These are phyloP conservation scores for Tephrocybe sp. DNA, from an alignment of 768 basidiomycete genomes.

Conservation along the genomic window DNA sequence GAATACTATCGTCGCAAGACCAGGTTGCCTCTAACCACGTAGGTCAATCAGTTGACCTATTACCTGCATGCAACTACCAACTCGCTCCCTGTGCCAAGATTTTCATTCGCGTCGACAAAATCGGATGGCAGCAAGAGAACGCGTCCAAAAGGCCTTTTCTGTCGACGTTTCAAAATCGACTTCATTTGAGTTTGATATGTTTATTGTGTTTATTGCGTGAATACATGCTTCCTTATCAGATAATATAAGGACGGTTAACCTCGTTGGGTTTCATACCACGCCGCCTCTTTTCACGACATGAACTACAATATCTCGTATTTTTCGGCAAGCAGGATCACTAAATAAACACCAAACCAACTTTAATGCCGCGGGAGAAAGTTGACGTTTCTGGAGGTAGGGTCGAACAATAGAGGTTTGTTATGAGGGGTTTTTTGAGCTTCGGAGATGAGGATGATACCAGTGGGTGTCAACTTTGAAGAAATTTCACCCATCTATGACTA, in stretches of 20 bases:
- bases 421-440: no score
- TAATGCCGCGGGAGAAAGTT: no score
- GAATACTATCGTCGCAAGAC: conserved; percentile 38
- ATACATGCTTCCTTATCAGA: conserved; percentile 29
- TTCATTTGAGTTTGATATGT: conserved; percentile 26
- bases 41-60: conserved; percentile 43
- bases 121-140: conserved; percentile 28
- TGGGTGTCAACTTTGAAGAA: no score
- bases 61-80: conserved; percentile 51
- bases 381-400: no score
- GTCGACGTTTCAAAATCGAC: conserved; percentile 29
- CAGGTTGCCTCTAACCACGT: background rate
- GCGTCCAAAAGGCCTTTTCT: conserved; percentile 48
- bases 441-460: no score
- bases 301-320: conserved; percentile 42
- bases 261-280: conserved; percentile 50
- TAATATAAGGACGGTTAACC: conserved; percentile 46
- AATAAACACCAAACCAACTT: conserved; percentile 54
- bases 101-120: conserved; percentile 32
- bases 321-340: conserved; percentile 54
- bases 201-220: background rate
- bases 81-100: conserved; percentile 60
- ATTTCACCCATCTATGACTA: conserved; percentile 49
- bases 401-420: no score
- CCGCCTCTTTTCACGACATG: conserved; percentile 48